Evolutionary conservation across 2,329 filamentous ascomycete species (phyloP), one percentile per base, ranked within the genome.

Genomic region (Paracorniculantispora psalliotae): DNA sequence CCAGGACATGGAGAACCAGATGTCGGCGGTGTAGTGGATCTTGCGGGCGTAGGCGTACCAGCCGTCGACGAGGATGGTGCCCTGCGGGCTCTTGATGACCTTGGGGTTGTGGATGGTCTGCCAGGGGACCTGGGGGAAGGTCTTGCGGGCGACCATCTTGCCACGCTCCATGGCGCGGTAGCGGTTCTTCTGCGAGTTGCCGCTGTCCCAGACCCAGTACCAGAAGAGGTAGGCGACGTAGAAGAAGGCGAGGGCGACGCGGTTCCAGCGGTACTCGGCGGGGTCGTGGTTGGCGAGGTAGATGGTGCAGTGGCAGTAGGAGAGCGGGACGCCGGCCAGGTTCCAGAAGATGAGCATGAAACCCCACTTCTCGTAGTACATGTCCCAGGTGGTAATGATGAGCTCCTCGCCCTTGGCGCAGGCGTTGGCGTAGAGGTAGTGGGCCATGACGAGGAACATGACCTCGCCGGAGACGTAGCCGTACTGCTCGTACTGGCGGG

Each of bases 281-380:
- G 92, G 89, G 67, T 89, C 77, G 72, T 96, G 91, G 74, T 89
- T 92, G 65, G 91, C 91, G 53, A 96, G 82, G 76, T 90, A 96
- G 67, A 96, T 85, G 51, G 90, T 93, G 82, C 90, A 94, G 79
- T 96, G 92, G 78, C 91, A 96, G 81, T 96, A 96, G 57, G 87
- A 92, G 55, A 96, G 81, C 15, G 92, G 92, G 26, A 96, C 92
- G 65, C 92, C 92, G 49, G 92, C 91, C 71, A 96, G 80, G 75
- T 96, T 96, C 92, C 92, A 96, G 84, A 96, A 96, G 73, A 96
- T 96, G 65, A 96, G 84, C 92, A 96, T 96, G 79, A 96, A 96
- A 55, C 92, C 92, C 85, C 90, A 92, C 77, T 96, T 96, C 80
- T 96, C 92, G 68, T 91, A 93, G 79, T 96, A 96, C 88, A 96